These are phyloP conservation scores for Acanthamoeba lugdunensis DNA, from an alignment of 208 protist species.

Conservation along the genomic window DNA sequence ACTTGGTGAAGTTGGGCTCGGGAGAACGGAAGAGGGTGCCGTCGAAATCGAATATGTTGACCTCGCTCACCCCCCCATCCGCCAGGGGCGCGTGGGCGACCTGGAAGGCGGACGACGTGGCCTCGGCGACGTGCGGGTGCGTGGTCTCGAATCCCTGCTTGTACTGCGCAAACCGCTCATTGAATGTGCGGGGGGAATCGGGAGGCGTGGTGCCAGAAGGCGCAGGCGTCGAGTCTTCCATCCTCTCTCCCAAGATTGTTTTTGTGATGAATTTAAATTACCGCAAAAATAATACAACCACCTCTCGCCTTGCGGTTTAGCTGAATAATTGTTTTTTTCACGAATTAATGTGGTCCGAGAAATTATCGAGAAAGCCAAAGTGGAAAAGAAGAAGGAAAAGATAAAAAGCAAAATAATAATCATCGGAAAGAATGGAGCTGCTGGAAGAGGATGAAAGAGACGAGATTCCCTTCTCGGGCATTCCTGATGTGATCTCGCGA, in stretches of 20 bases:
- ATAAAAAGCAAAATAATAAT: neutral
- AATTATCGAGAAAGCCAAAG: neutral
- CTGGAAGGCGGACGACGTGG: neutral
- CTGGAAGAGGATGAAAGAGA: conserved; percentile 52
- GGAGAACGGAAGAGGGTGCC: conserved; percentile 61
- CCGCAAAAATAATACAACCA: no score
- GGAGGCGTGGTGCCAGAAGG: neutral
- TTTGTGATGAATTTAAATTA: no score
- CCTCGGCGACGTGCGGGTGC: neutral
- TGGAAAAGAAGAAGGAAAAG: neutral
- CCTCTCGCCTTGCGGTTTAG: no score
- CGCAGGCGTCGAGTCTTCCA: neutral
- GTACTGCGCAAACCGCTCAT: neutral
- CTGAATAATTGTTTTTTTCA: no score
- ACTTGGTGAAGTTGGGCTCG: conserved; percentile 24
- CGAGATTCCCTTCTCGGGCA: conserved; percentile 45
- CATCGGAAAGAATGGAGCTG: conserved; percentile 43
- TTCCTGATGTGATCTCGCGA: conserved; percentile 56
- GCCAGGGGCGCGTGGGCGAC: neutral
- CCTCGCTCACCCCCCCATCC: neutral
- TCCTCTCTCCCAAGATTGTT: no score
- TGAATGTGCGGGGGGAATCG: conserved; percentile 2
- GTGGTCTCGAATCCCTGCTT: neutral
- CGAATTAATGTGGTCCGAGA: neutral
- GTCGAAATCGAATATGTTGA: conserved; percentile 67